Evolutionary conservation across 108 stramenopile species (phyloP).

Genomic region (Pseudonitzschia pungens): DNA sequence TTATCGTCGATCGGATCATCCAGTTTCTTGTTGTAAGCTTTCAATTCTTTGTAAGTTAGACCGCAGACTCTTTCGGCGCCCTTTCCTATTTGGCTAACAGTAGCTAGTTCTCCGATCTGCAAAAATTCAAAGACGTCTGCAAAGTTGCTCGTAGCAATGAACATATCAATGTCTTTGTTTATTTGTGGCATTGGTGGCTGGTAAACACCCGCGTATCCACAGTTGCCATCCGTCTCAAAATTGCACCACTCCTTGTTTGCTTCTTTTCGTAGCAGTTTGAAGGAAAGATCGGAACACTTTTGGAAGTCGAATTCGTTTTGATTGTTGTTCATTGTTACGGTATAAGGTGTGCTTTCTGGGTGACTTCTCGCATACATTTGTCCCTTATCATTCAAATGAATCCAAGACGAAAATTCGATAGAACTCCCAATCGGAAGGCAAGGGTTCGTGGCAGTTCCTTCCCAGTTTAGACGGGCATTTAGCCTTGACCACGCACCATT

Average conservation of each 20-base stretch:
- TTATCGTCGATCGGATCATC: constrained; percentile 7
- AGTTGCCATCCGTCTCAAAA: constrained; percentile 74
- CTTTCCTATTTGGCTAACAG: constrained; percentile 40
- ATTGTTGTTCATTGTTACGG: constrained; percentile 51
- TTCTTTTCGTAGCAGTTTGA: constrained; percentile 34
- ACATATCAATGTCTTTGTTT: constrained; percentile 44
- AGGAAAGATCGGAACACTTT: constrained; percentile 36
- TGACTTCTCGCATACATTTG: constrained; percentile 12
- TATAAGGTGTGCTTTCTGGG: constrained; percentile 30
- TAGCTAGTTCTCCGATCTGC: constrained; percentile 43
- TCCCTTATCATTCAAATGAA: constrained; percentile 45
- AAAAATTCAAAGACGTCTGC: constrained; percentile 61
- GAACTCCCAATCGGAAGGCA: constrained; percentile 46
- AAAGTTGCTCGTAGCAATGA: constrained; percentile 76
- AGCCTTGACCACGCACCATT: constrained; percentile 55
- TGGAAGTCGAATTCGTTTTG: constrained; percentile 41
- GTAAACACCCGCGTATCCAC: constrained; percentile 84
- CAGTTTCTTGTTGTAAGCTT: constrained; percentile 43
- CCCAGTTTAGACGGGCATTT: constrained; percentile 45
- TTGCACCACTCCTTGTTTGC: constrained; percentile 67
- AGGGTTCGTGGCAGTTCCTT: constrained; percentile 40
- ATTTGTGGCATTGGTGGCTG: constrained; percentile 76
- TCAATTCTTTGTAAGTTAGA: constrained; percentile 46
- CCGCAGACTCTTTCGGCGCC: constrained; percentile 60
- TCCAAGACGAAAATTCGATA: constrained; percentile 41